Evolutionary conservation across 768 basidiomycete species (phyloP), one percentile per base, ranked within the genome.

Genomic region (Baorangia bicolor): DNA sequence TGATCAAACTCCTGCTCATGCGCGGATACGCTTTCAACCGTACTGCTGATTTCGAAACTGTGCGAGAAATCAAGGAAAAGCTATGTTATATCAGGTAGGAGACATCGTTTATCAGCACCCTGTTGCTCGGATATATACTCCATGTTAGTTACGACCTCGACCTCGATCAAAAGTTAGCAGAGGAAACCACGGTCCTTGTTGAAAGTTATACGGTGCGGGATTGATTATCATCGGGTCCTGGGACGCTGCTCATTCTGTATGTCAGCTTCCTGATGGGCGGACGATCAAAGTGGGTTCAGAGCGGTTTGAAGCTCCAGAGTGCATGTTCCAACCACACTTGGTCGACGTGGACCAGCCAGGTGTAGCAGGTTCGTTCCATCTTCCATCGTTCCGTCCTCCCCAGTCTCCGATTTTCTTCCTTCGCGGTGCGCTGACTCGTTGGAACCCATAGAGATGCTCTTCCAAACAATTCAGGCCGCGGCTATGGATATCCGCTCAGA

Each of bases 11-110:
- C n/a, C 80, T 99, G 33, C 84, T 98, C 64, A 98, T 98, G 95
- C 87, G 96, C n/a, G 97, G 97, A n/a, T 98, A 99, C 72, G 97
- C 97, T 1, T 98, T 99, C 82, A 98, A 99, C 75, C 86, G 97
- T 38, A 99, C 97, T 3, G 97, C 97, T 27, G 97, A 99, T 76
- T 99, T 99, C 66, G 97, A 99, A 78, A 99, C 97, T 2, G 97
- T 99, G 21, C 78, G 96, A 31, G 93, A 97, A 72, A 98, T 99
- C 77, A 99, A 99, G 76, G 97, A 99, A 79, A 97, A 95, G 72
- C 74, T 98, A 42, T 99, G 97, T 76, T 99, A 98, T 69, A 91
- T 97, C 67, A 96, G 91, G 92, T 94, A 60, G 47, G 81, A 57
- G 27, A 12, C 20, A 20, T 45, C 52, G 31, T 38, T 34, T 28